Base-by-base conservation (phyloP, 2,329 filamentous ascomycete species). In the Fusarium pininemorale region DNA sequence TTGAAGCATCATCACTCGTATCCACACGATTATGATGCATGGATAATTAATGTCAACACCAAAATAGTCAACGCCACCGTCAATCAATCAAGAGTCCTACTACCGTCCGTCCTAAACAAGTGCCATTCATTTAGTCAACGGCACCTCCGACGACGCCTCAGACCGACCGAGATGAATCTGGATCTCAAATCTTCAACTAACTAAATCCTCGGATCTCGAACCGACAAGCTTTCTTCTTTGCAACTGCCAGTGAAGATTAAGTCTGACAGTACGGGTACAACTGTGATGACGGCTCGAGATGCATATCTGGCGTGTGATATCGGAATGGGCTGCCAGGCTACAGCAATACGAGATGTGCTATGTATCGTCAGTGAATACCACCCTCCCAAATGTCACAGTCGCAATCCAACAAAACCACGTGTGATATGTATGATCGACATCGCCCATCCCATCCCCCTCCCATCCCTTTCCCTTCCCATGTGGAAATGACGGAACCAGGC, bases 131-230 rank as follows among this genome's bases (percentile, higher is more conserved):
- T 30, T 39, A 35, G 65, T 51, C 35, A 66, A 41, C 53, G 66
- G 70, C 51, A 66, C 41, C 53, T 72, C 61, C 70, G 70, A 54
- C 47, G 39, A 56, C 70, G 56, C 71, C 45, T 53, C 72, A 71
- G 56, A 42, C 50, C n/a, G 47, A 56, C 59, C 63, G 39, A 74
- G 59, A 72, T 72, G 56, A 50, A 69, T 69, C 72, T 67, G 37
- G 58, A 64, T 42, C 44, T 28, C 44, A 45, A 37, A 56, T 44
- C 37, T 20, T 42, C 14, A 38, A 38, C 37, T 47, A n/a, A 42
- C 28, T 35, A 4, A 35, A 35, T 18, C 39, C 20, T 35, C 63
- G 39, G 58, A 61, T 61, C 58, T 41, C 58, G 58, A 61, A 54
- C 47, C 47, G 47, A 61, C 56, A 59, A 51, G 35, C 26, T 30